A percentile compares a stretch with the other conserved stretches of the same genome.
phyloP scores from a whole-genome alignment of 2,329 filamentous ascomycete genomes.

The Venturia effusa region DNA sequence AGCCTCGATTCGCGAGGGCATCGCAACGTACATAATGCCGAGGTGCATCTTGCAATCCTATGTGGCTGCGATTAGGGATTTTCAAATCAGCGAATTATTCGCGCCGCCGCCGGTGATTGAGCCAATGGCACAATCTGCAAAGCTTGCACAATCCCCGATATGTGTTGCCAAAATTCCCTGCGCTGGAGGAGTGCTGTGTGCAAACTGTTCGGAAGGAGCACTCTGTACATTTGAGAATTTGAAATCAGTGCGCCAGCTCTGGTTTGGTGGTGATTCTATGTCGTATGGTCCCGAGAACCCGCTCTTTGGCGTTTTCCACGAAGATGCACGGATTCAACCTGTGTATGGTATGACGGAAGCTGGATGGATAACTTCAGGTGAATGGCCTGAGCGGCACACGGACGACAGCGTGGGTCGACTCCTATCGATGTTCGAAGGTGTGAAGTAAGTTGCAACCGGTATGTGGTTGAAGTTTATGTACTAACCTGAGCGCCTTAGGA shows the following conservation, averaged over 20 bases:
- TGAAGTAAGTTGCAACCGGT: not conserved
- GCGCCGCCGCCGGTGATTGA: constrained; percentile 35
- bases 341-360: constrained; percentile 27
- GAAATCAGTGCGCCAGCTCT: constrained; percentile 25
- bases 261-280: constrained; percentile 39
- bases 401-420: constrained; percentile 16
- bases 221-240: constrained; percentile 34
- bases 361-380: constrained; percentile 24
- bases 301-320: constrained; percentile 32
- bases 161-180: constrained; percentile 13
- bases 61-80: constrained; percentile 15
- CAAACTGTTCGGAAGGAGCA: constrained; percentile 27
- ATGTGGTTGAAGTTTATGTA: not conserved
- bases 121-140: not conserved
- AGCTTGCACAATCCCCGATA: constrained; percentile 2
- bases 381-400: constrained; percentile 15
- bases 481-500: constrained; percentile 5
- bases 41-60: constrained; percentile 10
- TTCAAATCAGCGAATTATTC: constrained; percentile 38
- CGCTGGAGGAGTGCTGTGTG: constrained; percentile 9
- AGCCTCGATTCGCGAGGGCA: constrained; percentile 8
- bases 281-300: constrained; percentile 38
- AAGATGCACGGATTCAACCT: constrained; percentile 32
- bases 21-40: constrained; percentile 13
- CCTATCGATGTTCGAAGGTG: constrained; percentile 15